Conservation (phyloP, 2,329 filamentous ascomycete species). For the Fusarium sp. region DNA sequence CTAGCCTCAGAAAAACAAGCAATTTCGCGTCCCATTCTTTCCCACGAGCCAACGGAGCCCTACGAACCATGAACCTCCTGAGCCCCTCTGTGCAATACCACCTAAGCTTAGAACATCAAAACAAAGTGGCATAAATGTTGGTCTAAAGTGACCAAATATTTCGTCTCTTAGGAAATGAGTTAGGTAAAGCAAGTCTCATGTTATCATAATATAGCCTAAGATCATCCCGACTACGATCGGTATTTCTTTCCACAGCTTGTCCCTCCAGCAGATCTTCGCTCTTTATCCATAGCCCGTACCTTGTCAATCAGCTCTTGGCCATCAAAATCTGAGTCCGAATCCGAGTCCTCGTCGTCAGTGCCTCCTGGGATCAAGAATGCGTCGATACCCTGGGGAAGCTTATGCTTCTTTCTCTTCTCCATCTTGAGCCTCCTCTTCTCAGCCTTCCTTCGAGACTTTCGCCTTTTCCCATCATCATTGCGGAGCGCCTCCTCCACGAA, state of each 20-base stretch:
- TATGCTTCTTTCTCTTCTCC: slow-evolving; percentile 15
- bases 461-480: slow-evolving; percentile 8
- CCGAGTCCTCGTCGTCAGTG: slow-evolving; percentile 34
- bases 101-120: too few relatives aligned
- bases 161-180: too few relatives aligned
- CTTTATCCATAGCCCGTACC: slow-evolving; percentile 21
- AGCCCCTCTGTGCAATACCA: slow-evolving; percentile 1
- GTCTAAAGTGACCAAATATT: too few relatives aligned
- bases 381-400: slow-evolving; percentile 28
- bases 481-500: slow-evolving; percentile 37
- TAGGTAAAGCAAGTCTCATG: slow-evolving; percentile 17
- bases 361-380: slow-evolving; percentile 35
- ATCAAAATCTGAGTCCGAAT: slow-evolving; percentile 17
- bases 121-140: too few relatives aligned
- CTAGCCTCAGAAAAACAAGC: slow-evolving; percentile 21
- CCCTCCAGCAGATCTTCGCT: slow-evolving; percentile 14
- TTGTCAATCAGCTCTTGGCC: slow-evolving; percentile 26
- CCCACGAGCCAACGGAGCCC: not conserved
- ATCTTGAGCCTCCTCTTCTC: not conserved
- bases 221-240: not conserved
- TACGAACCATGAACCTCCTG: slow-evolving; percentile 1
- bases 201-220: not conserved
- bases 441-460: not conserved
- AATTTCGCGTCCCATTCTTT: slow-evolving; percentile 30
- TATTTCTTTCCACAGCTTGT: slow-evolving; percentile 33